Evolutionary conservation across 106 monocot species (phyloP).

Genomic region (Apostasia shenzhenica): DNA sequence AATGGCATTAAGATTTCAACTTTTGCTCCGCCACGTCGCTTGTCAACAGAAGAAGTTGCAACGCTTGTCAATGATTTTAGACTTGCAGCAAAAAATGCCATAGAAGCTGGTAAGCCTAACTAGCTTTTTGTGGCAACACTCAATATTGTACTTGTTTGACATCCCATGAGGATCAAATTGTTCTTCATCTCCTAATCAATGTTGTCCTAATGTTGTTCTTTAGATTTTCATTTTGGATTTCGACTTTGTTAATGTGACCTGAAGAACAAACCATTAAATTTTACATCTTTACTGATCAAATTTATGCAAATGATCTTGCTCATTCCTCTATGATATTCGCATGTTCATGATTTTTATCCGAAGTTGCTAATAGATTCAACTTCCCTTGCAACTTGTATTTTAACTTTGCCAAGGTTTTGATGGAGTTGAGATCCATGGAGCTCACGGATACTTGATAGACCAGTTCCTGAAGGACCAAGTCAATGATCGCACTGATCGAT

Average conservation of each 20-base stretch:
- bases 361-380: neutral
- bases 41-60: constrained; percentile 42
- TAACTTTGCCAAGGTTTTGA: constrained; percentile 39
- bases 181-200: too few relatives aligned
- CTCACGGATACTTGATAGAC: constrained; percentile 53
- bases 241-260: too few relatives aligned
- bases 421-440: constrained; percentile 71
- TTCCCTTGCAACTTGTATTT: neutral
- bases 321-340: too few relatives aligned
- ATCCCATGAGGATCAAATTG: too few relatives aligned
- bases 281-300: too few relatives aligned
- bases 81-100: constrained; percentile 56
- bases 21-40: constrained; percentile 32
- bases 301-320: too few relatives aligned
- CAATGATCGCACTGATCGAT: constrained; percentile 46
- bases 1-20: constrained; percentile 20
- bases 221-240: too few relatives aligned
- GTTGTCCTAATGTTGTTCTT: too few relatives aligned
- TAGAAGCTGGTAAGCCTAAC: constrained; percentile 42
- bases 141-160: too few relatives aligned
- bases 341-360: too few relatives aligned
- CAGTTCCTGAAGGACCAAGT: constrained; percentile 51
- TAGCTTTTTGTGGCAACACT: too few relatives aligned
- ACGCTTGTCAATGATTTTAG: constrained; percentile 48
- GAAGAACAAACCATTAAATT: too few relatives aligned